These are phyloP conservation scores for Gossypium lobatum DNA, from an alignment of 441 rosid species.

Conservation along the genomic window DNA sequence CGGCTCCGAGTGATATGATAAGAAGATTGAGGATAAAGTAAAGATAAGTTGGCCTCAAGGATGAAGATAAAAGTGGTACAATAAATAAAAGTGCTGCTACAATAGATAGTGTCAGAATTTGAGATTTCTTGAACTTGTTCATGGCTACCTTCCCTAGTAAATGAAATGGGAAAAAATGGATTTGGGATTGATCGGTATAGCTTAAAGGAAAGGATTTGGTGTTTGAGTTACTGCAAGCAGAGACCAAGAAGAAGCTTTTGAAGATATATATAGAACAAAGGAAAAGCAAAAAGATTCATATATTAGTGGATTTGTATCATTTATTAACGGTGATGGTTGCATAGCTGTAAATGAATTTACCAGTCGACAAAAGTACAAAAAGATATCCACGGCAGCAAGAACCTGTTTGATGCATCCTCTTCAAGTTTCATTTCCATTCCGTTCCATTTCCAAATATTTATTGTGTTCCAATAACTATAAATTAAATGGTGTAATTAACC, in stretches of 20 bases:
- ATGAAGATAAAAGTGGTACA: conserved; percentile 44
- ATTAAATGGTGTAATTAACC: too few relatives aligned
- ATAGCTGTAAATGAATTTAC: background rate
- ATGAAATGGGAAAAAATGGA: too few relatives aligned
- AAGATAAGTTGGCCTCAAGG: conserved; percentile 46
- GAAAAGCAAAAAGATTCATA: background rate
- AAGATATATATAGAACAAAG: conserved; percentile 12
- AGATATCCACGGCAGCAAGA: background rate
- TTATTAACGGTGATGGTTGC: background rate
- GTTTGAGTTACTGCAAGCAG: conserved; percentile 10
- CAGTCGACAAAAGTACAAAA: conserved; percentile 10
- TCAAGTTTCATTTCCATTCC: conserved; percentile 1
- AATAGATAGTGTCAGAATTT: conserved; percentile 31
- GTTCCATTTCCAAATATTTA: too few relatives aligned
- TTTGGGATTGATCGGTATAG: background rate
- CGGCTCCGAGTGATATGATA: conserved; percentile 52
- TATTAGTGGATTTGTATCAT: background rate
- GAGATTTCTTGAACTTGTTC: conserved; percentile 40
- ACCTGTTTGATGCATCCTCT: background rate
- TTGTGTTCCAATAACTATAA: too few relatives aligned
- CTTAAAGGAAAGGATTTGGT: background rate
- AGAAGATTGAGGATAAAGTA: conserved; percentile 57
- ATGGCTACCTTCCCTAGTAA: conserved; percentile 9
- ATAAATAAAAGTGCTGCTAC: conserved; percentile 43
- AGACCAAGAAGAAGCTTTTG: conserved; percentile 9